phyloP scores from a whole-genome alignment of 352 stramenopile species.

The Aphanomyces stellatus region DNA sequence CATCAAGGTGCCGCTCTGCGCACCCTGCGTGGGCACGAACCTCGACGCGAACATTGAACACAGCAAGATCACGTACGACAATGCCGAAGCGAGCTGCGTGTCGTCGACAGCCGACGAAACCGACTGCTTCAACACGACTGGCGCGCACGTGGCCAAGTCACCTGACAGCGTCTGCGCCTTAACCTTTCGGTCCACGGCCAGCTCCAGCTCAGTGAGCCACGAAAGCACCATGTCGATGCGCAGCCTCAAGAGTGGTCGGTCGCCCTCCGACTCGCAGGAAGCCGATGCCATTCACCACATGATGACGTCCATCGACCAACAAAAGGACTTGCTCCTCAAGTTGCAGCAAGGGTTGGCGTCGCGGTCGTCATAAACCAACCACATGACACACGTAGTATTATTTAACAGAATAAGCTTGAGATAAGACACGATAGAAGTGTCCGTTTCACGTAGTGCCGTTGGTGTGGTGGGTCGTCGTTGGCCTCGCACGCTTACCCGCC shows the following conservation, averaged over 20 bases:
- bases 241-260: too few relatives aligned
- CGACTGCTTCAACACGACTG: too few relatives aligned
- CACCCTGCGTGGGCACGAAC: not conserved
- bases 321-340: not conserved
- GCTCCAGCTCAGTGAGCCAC: not conserved
- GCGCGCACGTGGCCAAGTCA: not conserved
- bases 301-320: not conserved
- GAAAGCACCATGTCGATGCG: not conserved
- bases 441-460: too few relatives aligned
- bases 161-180: not conserved
- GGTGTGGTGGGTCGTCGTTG: too few relatives aligned
- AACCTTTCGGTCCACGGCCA: not conserved
- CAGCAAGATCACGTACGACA: not conserved
- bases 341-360: not conserved
- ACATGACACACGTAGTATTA: too few relatives aligned
- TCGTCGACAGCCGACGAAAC: too few relatives aligned
- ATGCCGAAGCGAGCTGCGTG: not conserved
- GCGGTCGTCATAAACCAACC: not conserved
- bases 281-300: not conserved
- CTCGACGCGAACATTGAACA: not conserved
- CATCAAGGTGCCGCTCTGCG: not conserved
- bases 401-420: too few relatives aligned
- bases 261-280: not conserved
- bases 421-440: too few relatives aligned
- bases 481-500: too few relatives aligned